Evolutionary conservation across 2,329 filamentous ascomycete genomes (phyloP).

Genomic region (Fusarium redolens): DNA sequence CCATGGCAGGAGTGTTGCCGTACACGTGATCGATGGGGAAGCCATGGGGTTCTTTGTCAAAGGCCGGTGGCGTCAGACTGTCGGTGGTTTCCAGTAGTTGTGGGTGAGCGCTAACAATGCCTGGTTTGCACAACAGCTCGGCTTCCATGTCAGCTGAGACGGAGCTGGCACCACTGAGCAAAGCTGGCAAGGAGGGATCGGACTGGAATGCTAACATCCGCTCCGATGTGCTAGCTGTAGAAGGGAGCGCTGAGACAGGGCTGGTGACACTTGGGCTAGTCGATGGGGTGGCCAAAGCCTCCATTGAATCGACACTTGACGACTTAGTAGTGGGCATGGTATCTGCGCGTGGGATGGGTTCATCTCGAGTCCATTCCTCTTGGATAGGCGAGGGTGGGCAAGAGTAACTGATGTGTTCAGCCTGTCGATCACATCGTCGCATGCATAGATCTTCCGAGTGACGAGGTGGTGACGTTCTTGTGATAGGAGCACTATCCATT

Average conservation of each 20-base stretch:
- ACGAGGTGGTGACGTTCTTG: constrained; percentile 26
- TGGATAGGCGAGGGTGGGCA: constrained; percentile 62
- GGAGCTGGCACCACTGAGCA: constrained; percentile 73
- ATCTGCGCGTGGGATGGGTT: constrained; percentile 52
- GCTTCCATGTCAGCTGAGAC: constrained; percentile 72
- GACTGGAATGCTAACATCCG: constrained; percentile 68
- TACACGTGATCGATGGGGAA: constrained; percentile 60
- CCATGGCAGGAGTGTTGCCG: constrained; percentile 48
- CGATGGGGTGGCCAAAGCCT: constrained; percentile 60
- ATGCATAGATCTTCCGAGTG: constrained; percentile 25
- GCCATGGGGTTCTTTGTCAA: constrained; percentile 59
- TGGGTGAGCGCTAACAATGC: constrained; percentile 55
- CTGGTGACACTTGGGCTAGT: constrained; percentile 66
- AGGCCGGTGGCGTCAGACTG: constrained; percentile 64
- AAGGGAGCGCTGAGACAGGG: constrained; percentile 57
- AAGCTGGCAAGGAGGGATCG: constrained; percentile 71
- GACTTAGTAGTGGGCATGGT: constrained; percentile 60
- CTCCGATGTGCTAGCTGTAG: constrained; percentile 57
- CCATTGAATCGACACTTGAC: constrained; percentile 64
- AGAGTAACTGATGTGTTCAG: constrained; percentile 46
- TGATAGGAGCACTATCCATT: constrained; percentile 46
- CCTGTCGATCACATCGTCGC: constrained; percentile 10
- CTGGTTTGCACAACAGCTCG: constrained; percentile 66
- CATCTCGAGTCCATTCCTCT: constrained; percentile 49
- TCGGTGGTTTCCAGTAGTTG: constrained; percentile 64